Percentiles rank a stretch among this genome's conserved stretches.
phyloP scores from a whole-genome alignment of 805 yeast species.

The Schwanniomyces pseudopolymorphus region DNA sequence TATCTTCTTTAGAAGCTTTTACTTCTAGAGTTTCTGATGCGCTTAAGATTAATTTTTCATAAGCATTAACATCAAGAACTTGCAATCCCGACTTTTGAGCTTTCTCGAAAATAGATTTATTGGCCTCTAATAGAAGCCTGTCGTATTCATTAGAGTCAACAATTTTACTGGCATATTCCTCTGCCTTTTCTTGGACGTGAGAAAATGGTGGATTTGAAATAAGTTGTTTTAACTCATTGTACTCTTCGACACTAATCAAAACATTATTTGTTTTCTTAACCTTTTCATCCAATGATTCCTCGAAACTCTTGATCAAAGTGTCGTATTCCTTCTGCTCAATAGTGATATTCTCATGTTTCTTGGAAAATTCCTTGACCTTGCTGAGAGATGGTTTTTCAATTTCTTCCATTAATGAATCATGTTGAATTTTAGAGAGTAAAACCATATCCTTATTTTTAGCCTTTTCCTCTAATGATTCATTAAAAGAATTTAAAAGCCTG shows the following conservation, averaged over 20 bases:
- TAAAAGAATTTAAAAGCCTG: conserved; percentile 8
- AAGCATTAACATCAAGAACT: conserved; percentile 6
- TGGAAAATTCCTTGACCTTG: conserved; percentile 17
- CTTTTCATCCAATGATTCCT: conserved; percentile 2
- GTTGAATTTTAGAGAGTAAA: conserved; percentile 11
- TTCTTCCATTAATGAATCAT: neutral
- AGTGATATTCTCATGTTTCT: conserved; percentile 12
- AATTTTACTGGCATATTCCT: neutral
- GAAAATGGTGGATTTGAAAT: conserved; percentile 20
- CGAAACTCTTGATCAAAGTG: neutral
- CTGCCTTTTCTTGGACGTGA: conserved; percentile 10
- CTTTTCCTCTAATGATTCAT: conserved; percentile 13
- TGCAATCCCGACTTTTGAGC: conserved; percentile 9
- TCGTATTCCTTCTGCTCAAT: conserved; percentile 8
- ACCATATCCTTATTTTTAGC: conserved; percentile 14
- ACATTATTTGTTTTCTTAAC: conserved; percentile 2
- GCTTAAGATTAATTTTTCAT: conserved; percentile 8
- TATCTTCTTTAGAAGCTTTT: conserved; percentile 2
- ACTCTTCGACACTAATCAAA: neutral
- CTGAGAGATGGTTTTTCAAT: conserved; percentile 1
- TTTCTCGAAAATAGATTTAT: conserved; percentile 11
- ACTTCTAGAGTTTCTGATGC: neutral
- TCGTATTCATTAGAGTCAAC: conserved; percentile 1
- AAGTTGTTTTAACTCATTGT: neutral
- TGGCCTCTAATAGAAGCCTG: neutral